Percentiles rank a stretch among this genome's conserved stretches.
phyloP scores from a whole-genome alignment of 1,284 basidiomycete species.

The Trametes hirsuta region DNA sequence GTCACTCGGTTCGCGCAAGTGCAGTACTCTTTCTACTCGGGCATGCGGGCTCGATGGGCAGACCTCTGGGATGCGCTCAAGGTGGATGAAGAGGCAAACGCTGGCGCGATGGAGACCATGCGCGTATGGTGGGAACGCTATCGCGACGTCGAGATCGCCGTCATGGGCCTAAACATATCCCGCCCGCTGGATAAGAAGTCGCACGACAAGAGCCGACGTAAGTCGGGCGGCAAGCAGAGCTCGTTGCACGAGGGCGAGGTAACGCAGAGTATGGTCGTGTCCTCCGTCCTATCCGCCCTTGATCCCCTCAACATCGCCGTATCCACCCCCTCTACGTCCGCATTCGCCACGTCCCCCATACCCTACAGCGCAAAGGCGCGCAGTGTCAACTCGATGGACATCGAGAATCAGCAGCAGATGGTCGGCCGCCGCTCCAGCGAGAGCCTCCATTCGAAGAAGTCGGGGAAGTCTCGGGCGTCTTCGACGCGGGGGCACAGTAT shows the following conservation, averaged over 20 bases:
- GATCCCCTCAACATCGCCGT: constrained; percentile 19
- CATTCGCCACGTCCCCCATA: constrained; percentile 9
- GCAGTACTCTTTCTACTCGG: constrained; percentile 62
- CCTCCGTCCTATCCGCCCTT: constrained; percentile 22
- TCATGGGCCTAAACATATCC: constrained; percentile 49
- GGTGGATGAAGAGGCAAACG: constrained; percentile 73
- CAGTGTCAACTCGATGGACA: constrained; percentile 24
- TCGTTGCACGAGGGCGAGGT: constrained; percentile 18
- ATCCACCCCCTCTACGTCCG: constrained; percentile 2
- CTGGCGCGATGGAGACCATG: constrained; percentile 65
- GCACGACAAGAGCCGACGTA: constrained; percentile 20
- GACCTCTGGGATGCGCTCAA: constrained; percentile 79
- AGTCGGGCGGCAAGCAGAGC: constrained; percentile 13
- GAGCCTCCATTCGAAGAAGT: constrained; percentile 46
- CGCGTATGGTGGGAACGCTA: constrained; percentile 69
- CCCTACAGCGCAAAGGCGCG: constrained; percentile 22
- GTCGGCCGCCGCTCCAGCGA: constrained; percentile 39
- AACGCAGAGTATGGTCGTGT: constrained; percentile 20
- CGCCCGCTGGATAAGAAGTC: constrained; percentile 27
- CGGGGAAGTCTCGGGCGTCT: constrained; percentile 36
- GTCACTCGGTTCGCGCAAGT: constrained; percentile 54
- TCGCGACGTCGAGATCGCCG: constrained; percentile 58
- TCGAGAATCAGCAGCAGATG: constrained; percentile 8
- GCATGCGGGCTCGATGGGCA: constrained; percentile 64
- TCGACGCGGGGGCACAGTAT: constrained; percentile 26